Base-by-base conservation (phyloP, 164 flowering plant genomes). In the grape (Vitis vinifera) region DNA sequence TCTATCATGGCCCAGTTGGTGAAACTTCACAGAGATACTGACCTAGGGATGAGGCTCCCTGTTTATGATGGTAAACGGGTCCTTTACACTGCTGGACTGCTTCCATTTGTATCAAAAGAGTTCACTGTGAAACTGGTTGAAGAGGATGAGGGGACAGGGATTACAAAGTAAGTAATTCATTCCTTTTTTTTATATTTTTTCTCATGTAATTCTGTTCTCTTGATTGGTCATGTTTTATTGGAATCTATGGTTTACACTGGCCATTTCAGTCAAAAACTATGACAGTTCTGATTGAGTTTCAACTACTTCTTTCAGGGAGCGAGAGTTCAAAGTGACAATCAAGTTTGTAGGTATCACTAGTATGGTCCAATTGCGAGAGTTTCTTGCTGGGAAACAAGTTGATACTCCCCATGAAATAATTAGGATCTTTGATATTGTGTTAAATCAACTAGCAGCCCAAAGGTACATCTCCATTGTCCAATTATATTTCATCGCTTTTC, bases 41-140 rank as follows among this genome's bases (percentile, higher is more conserved):
- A 84, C 31, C 75, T 85, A 64, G 90, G 86, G 11, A 75, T 51
- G 75, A 74, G 83, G 58, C 79, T 86, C 2, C 90, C 88, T 57
- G 90, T 72, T 67, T 88, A 86, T 78, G 92, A 88, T 81, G 92
- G 90, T 19, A 76, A 76, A 65, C 79, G 62, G 49, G 71, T 71
- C 56, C 80, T 88, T 16, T 88, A 88, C 69, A 88, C 90, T 14
- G 90, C 88, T 62, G 83, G 86, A 11, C 15, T 55, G 14, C 78
- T 86, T 13, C 92, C 92, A 60, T 88, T 88, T 64, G 66, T 57
- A 44, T 77, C 83, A 4, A 82, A 82, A 59, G 88, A 84, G 63
- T 88, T 88, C 75, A 73, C 13, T 4, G 73, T 86, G 4, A 81
- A 50, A 19, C 52, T 88, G 10, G 65, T 50, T 49, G 81, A 76